Evolutionary conservation across 2,329 filamentous ascomycete species (phyloP).

Genomic region (Botrytis elliptica): DNA sequence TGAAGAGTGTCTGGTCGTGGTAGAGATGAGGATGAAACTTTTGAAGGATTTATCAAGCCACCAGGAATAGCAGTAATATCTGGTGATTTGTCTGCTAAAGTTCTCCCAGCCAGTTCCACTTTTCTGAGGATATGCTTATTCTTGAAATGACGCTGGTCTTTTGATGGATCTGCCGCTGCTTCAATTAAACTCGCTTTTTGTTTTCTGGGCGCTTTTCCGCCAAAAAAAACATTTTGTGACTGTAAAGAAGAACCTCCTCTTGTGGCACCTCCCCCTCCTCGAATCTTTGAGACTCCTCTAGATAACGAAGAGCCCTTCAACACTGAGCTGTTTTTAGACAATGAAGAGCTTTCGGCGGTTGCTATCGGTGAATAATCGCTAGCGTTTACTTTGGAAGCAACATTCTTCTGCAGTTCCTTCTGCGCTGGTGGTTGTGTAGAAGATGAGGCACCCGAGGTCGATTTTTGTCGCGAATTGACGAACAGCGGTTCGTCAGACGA

Average conservation of each 20-base stretch:
- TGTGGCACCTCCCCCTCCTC: slow-evolving; percentile 26
- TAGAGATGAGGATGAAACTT: slow-evolving; percentile 20
- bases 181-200: slow-evolving; percentile 26
- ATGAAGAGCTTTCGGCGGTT: not conserved
- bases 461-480: not conserved
- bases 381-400: not conserved
- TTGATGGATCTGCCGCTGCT: slow-evolving; percentile 43
- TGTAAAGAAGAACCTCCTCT: slow-evolving; percentile 28
- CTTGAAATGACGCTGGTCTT: slow-evolving; percentile 44
- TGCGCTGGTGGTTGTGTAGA: not conserved
- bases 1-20: slow-evolving; percentile 24
- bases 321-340: too few species aligned
- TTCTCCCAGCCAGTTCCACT: slow-evolving; percentile 45
- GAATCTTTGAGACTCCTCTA: not conserved
- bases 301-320: not conserved
- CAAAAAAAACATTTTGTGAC: slow-evolving; percentile 32
- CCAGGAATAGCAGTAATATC: slow-evolving; percentile 38
- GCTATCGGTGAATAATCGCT: not conserved
- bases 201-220: slow-evolving; percentile 22
- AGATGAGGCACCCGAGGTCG: not conserved
- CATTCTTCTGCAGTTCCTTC: not conserved
- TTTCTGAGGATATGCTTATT: slow-evolving; percentile 43
- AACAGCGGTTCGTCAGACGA: slow-evolving; percentile 18
- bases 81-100: slow-evolving; percentile 46
- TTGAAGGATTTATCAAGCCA: slow-evolving; percentile 33